Base-by-base conservation (phyloP, 257 asterid species). In the Nicotiana tomentosiformis region DNA sequence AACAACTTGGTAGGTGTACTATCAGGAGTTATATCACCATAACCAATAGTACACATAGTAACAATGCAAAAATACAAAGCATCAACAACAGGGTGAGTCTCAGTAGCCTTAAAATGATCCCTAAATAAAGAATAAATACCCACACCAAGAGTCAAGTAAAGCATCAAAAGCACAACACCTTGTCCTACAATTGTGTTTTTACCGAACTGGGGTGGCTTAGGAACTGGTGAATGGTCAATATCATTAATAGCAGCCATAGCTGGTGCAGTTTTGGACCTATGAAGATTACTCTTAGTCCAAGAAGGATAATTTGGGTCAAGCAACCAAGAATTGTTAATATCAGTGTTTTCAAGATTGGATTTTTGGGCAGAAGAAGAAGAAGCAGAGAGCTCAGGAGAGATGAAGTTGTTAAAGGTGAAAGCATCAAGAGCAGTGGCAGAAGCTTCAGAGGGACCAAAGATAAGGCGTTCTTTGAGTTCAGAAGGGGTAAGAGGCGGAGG, bases 1-100 rank as follows among this genome's bases (percentile, higher is more conserved):
- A 96, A 96, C 89, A 96, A 14, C 85, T 96, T 96, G 0, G 99
- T 89, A 1, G 91, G 82, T 7, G 89, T 35, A 83, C 90, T 94
- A 82, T 81, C 87, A 77, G 99, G 99, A 30, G 97, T 92, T 84
- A 96, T 96, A 85, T 96, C 99, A 26, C 99, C 99, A 78, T 96
- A 96, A 8, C 99, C 99, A 84, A 96, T 96, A 5, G 99, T 96
- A 84, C 99, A 94, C 99, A 96, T 94, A 20, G 99, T 96, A 43
- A 96, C 99, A 80, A 96, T 92, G 85, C 98, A 94, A 81, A 96
- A 96, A 67, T 96, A 96, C 58, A 96, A 88, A 81, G 98, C 99
- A 90, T 96, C 99, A 51, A 96, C 98, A 26, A 93, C 91, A 67
- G 97, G 93, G 80, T 93, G 94, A 1, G 99, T 96, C 62, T 92